phyloP scores from a whole-genome alignment of 2,329 filamentous ascomycete genomes.

The Aspergillus niger region DNA sequence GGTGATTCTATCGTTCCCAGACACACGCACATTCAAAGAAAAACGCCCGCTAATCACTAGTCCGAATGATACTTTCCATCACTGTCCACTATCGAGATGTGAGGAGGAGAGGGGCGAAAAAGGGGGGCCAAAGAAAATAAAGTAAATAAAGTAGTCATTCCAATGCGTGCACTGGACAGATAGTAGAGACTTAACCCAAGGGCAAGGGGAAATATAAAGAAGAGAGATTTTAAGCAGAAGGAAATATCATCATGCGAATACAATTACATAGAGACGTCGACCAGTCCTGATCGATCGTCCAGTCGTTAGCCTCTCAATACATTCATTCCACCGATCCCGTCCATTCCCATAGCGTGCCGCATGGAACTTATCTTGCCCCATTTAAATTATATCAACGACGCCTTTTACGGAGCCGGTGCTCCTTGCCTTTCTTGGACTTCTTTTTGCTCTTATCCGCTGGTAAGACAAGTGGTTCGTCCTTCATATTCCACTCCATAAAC shows the following conservation, averaged over 20 bases:
- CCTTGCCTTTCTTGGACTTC: constrained; percentile 50
- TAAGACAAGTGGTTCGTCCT: constrained; percentile 51
- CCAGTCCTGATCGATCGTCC: neutral
- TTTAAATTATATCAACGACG: constrained; percentile 28
- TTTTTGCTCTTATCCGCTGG: constrained; percentile 52
- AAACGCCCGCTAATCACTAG: constrained; percentile 14
- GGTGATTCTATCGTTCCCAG: neutral
- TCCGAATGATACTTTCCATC: neutral
- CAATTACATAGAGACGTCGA: neutral
- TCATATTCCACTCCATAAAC: constrained; percentile 64
- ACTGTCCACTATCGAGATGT: neutral
- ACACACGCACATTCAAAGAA: neutral
- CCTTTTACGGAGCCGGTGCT: constrained; percentile 46
- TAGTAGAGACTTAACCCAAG: no score
- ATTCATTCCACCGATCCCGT: neutral
- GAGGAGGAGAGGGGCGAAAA: neutral
- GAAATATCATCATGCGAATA: neutral
- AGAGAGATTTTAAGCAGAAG: neutral
- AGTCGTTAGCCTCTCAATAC: neutral
- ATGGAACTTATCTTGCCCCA: neutral
- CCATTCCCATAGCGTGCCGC: neutral
- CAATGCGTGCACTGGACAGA: no score
- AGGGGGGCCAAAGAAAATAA: neutral
- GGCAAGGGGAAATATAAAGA: no score
- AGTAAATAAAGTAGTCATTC: neutral